These are phyloP conservation scores for Ophiocordyceps camponoti-leonardi DNA, from an alignment of 2,329 filamentous ascomycete genomes.

Conservation along the genomic window DNA sequence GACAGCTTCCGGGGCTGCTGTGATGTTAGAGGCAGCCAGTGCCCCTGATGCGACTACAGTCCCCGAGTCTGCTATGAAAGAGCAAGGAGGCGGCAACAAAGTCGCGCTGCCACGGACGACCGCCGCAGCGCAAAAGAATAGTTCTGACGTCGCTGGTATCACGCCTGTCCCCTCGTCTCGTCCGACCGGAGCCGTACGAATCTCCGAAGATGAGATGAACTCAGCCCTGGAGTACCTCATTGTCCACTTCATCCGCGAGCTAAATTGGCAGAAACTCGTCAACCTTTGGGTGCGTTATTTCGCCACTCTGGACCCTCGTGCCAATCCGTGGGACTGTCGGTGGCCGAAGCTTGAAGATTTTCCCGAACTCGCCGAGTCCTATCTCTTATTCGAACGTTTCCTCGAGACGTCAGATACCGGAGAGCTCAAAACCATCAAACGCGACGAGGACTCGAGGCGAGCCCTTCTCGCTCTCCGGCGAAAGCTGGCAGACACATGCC, in stretches of 20 bases:
- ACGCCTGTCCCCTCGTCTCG: too few relatives aligned
- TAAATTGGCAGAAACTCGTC: neutral
- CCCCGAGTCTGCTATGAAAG: too few relatives aligned
- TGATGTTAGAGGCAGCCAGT: too few relatives aligned
- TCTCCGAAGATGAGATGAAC: too few relatives aligned
- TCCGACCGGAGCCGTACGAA: too few relatives aligned
- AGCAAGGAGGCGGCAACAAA: too few relatives aligned
- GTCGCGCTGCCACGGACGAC: too few relatives aligned
- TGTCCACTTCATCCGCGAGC: neutral
- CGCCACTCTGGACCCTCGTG: too few relatives aligned
- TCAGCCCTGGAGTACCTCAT: neutral
- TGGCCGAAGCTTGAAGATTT: conserved; percentile 2
- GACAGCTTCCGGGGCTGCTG: too few relatives aligned
- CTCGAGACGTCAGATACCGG: conserved; percentile 11
- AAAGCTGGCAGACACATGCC: conserved; percentile 13
- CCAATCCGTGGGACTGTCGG: neutral
- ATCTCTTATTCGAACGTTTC: conserved; percentile 17
- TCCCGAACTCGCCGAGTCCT: conserved; percentile 12
- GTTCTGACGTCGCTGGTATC: too few relatives aligned
- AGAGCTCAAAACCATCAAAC: conserved; percentile 8
- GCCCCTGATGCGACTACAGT: too few relatives aligned
- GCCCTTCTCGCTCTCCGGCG: conserved; percentile 12
- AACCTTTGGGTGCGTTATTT: neutral
- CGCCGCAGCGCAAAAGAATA: too few relatives aligned
- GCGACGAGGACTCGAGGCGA: conserved; percentile 6